Conservation (phyloP, 1,284 basidiomycete genomes). For the Phaffia rhodozyma region DNA sequence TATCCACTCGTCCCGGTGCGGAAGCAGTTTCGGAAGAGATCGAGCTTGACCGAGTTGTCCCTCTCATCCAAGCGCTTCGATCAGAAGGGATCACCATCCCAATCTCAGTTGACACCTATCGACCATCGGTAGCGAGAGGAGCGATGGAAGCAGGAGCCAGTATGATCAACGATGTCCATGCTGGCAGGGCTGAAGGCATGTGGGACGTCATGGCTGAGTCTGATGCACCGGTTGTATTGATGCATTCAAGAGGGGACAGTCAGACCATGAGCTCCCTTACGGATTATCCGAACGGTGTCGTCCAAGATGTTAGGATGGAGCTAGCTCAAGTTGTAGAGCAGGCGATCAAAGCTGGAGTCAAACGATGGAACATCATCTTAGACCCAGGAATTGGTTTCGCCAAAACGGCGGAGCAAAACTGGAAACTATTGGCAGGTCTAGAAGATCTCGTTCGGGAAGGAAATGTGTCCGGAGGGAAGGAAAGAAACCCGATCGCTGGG, state of each 20-base stretch:
- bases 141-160: constrained; percentile 75
- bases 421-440: constrained; percentile 53
- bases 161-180: constrained; percentile 90
- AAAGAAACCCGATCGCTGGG: constrained; percentile 39
- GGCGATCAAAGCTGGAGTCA: constrained; percentile 65
- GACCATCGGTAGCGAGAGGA: constrained; percentile 62
- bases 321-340: constrained; percentile 54
- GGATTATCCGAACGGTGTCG: constrained; percentile 50
- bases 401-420: constrained; percentile 66
- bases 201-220: constrained; percentile 51
- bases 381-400: constrained; percentile 96
- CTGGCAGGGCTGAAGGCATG: constrained; percentile 53
- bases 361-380: constrained; percentile 78
- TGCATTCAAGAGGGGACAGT: constrained; percentile 82
- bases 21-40: constrained; percentile 45
- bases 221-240: constrained; percentile 60
- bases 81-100: constrained; percentile 48
- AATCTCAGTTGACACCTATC: constrained; percentile 89
- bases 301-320: constrained; percentile 62
- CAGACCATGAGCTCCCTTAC: constrained; percentile 48
- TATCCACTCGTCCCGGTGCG: constrained; percentile 68
- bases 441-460: constrained; percentile 38
- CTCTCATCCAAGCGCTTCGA: constrained; percentile 45
- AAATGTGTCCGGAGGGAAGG: constrained; percentile 10
- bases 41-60: constrained; percentile 62